Base-by-base conservation (phyloP, 1,139 yeast species). In the Yamadazyma sp. region DNA sequence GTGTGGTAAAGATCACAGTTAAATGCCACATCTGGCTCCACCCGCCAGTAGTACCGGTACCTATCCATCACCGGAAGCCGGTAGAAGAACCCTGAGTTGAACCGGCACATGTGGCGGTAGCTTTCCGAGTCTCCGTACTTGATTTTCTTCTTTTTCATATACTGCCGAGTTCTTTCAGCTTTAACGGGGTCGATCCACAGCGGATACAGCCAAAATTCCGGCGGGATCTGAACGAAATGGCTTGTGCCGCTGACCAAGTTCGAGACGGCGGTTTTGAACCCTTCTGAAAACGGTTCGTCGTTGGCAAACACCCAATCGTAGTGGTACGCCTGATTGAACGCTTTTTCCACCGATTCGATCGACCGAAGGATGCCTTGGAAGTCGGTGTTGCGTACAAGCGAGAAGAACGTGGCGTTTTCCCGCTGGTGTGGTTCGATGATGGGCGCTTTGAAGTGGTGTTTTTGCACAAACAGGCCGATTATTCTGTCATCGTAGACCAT, bases 311-410 rank as follows among this genome's bases (percentile, higher is more conserved):
- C 63, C 52, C 57, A 66, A 40, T 66, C 70, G 42, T 66, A 63
- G 38, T 59, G 46, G 57, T 60, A 83, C 39, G 74, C 62, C 25
- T 64, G 54, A 62, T 87, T 86, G 64, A 86, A 87, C 34, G 92
- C 70, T 52, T 78, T 82, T 62, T 87, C 90, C 26, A 86, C 75
- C 35, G 76, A 68, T 39, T 77, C 72, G 33, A 87, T 78, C 4
- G 94, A 78, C 35, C 67, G 71, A 13, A 82, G 57, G 39, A 86
- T 61, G 6, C 70, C 75, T 56, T 70, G 69, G 24, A 86, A 56
- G 48, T 88, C 96, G 11, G 66, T 56, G 57, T 87, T 86, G 46
- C 94, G 70, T 28, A 86, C 90, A 40, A 88, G 62, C 8, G 89
- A 76, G 40, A 86, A 80, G 50, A 87, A 78, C 0, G 90, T 80